These are phyloP conservation scores for Paraphoma chrysanthemicola DNA, from an alignment of 2,329 filamentous ascomycete species.

Conservation along the genomic window DNA sequence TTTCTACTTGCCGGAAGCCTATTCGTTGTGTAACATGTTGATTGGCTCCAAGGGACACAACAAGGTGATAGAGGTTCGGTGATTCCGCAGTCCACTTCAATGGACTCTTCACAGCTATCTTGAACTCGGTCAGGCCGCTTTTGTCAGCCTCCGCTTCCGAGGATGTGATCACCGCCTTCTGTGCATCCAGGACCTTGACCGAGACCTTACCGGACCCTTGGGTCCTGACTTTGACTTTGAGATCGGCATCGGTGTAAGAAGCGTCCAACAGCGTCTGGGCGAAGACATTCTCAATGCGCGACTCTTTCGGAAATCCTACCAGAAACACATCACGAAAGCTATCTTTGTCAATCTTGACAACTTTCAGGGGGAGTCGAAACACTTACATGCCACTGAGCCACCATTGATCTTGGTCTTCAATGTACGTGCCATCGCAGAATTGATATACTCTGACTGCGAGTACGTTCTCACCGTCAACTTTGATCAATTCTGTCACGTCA, in stretches of 20 bases:
- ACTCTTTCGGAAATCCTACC: constrained; percentile 60
- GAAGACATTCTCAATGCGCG: constrained; percentile 65
- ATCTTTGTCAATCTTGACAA: constrained; percentile 34
- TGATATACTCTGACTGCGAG: constrained; percentile 73
- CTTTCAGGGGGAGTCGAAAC: not conserved
- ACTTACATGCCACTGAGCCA: constrained; percentile 63
- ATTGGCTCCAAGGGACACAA: constrained; percentile 50
- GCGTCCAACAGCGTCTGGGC: constrained; percentile 62
- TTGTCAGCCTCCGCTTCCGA: constrained; percentile 20
- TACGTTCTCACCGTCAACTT: constrained; percentile 57
- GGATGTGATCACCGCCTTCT: constrained; percentile 30
- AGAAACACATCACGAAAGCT: constrained; percentile 73
- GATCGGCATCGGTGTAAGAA: constrained; percentile 58
- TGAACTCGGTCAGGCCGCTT: constrained; percentile 27
- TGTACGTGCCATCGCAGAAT: constrained; percentile 72
- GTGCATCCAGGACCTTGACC: constrained; percentile 55
- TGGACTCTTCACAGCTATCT: constrained; percentile 59
- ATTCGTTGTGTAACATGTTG: constrained; percentile 61
- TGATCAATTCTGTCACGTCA: constrained; percentile 65
- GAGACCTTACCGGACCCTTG: constrained; percentile 52
- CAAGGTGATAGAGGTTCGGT: constrained; percentile 65
- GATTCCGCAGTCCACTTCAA: constrained; percentile 74
- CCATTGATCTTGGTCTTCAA: constrained; percentile 75
- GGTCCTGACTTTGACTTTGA: constrained; percentile 56
- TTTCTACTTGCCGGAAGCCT: constrained; percentile 70